Conservation (phyloP, 2,329 filamentous ascomycete species). For the Colletotrichum tropicicola region DNA sequence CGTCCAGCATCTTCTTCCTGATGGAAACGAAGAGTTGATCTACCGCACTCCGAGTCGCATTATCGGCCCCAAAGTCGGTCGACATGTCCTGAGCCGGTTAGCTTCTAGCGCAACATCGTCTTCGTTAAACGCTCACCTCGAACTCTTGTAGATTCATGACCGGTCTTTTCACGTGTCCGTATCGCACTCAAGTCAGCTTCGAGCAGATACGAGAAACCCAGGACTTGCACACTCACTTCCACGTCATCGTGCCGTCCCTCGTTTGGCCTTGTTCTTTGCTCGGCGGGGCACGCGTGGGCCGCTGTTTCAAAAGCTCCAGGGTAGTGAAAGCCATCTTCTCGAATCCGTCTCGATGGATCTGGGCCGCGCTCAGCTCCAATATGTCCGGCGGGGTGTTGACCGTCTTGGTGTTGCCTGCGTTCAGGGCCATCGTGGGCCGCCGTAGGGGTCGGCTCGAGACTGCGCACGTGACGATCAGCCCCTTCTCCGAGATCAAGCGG, state of each 20-base stretch:
- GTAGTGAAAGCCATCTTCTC: neutral
- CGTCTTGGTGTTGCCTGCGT: neutral
- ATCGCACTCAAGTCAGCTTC: neutral
- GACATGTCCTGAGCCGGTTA: neutral
- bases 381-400: neutral
- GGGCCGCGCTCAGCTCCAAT: neutral
- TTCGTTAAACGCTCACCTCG: neutral
- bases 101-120: neutral
- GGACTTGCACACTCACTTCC: neutral
- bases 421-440: neutral
- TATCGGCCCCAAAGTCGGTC: neutral
- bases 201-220: neutral
- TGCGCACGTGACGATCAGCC: neutral
- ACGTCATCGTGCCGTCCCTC: neutral
- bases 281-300: neutral
- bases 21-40: neutral
- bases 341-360: neutral
- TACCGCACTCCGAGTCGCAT: neutral
- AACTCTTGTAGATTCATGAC: neutral
- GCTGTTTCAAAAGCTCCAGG: neutral
- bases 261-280: neutral
- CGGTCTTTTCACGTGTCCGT: neutral
- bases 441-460: neutral
- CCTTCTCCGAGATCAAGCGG: neutral
- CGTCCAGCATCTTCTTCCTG: neutral